Conservation (phyloP, 306 rosid species). For the Luffa aegyptiaca region DNA sequence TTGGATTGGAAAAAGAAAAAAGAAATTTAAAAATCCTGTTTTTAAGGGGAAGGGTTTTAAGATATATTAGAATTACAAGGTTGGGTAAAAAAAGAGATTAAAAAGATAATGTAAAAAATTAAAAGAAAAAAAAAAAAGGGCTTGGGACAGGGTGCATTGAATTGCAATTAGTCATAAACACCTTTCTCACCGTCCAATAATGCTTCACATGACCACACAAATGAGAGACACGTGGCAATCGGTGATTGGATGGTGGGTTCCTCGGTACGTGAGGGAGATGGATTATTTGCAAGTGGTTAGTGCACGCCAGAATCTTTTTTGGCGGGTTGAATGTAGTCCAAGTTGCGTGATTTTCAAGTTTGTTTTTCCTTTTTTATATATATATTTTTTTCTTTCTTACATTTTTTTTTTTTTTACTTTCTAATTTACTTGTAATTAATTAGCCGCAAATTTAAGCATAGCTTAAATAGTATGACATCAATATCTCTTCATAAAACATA, state of each 20-base stretch:
- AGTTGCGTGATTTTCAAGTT: constrained; percentile 62
- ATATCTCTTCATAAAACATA: background rate
- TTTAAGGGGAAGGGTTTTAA: background rate
- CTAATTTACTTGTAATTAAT: too few species aligned
- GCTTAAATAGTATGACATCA: background rate
- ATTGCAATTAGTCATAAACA: constrained; percentile 20
- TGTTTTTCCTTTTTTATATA: constrained; percentile 20
- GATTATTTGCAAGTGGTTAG: constrained; percentile 27
- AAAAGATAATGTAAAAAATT: background rate
- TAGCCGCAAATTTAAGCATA: too few species aligned
- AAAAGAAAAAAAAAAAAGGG: background rate
- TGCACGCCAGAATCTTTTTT: constrained; percentile 72
- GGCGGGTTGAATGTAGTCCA: constrained; percentile 20
- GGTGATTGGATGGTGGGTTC: constrained; percentile 20
- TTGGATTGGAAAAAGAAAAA: background rate
- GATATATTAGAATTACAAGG: background rate
- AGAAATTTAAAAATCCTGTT: background rate
- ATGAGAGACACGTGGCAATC: constrained; percentile 31
- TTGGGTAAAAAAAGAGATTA: background rate
- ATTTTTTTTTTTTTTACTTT: background rate
- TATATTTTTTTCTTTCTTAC: background rate
- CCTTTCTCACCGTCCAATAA: constrained; percentile 58
- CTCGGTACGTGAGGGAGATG: constrained; percentile 30
- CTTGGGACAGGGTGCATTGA: background rate
- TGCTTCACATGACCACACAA: constrained; percentile 51